A percentile compares a stretch with the other conserved stretches of the same genome.
These are phyloP conservation scores for Dryas alaskensis DNA, from an alignment of 306 rosid species.

Conservation along the genomic window DNA sequence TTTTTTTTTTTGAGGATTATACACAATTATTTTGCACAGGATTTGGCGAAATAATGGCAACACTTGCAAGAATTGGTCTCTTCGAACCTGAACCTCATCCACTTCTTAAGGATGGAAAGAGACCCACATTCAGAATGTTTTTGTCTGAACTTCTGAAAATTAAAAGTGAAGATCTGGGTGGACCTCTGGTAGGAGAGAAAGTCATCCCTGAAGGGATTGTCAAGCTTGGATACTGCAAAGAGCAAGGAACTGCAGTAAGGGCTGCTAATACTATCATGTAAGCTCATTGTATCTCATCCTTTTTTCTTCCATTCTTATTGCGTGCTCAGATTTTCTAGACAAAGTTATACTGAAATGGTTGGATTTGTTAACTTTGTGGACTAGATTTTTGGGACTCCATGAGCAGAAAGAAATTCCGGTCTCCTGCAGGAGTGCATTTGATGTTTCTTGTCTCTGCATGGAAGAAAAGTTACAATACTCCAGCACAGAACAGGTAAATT, in stretches of 20 bases:
- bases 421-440: constrained; percentile 82
- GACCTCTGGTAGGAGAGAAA: constrained; percentile 49
- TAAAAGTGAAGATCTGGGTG: constrained; percentile 26
- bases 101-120: constrained; percentile 47
- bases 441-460: constrained; percentile 72
- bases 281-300: constrained; percentile 2
- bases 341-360: not conserved
- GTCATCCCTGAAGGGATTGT: constrained; percentile 50
- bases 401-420: constrained; percentile 68
- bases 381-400: constrained; percentile 77
- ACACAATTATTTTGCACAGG: constrained; percentile 38
- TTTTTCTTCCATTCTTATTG: not conserved
- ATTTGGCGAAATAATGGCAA: constrained; percentile 79
- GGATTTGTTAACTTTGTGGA: not conserved
- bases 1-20: not conserved
- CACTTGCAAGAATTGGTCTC: constrained; percentile 75
- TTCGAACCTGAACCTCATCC: constrained; percentile 58
- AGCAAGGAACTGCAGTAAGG: constrained; percentile 52
- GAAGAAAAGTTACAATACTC: constrained; percentile 76
- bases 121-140: constrained; percentile 53
- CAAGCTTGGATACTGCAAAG: constrained; percentile 61
- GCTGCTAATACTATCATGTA: constrained; percentile 88
- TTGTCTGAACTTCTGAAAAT: constrained; percentile 66
- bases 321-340: not conserved
- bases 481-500: constrained; percentile 65